A percentile compares a stretch with the other conserved stretches of the same genome.
Evolutionary conservation across 2,329 filamentous ascomycete genomes (phyloP).

Genomic region (Beauveria bassiana): DNA sequence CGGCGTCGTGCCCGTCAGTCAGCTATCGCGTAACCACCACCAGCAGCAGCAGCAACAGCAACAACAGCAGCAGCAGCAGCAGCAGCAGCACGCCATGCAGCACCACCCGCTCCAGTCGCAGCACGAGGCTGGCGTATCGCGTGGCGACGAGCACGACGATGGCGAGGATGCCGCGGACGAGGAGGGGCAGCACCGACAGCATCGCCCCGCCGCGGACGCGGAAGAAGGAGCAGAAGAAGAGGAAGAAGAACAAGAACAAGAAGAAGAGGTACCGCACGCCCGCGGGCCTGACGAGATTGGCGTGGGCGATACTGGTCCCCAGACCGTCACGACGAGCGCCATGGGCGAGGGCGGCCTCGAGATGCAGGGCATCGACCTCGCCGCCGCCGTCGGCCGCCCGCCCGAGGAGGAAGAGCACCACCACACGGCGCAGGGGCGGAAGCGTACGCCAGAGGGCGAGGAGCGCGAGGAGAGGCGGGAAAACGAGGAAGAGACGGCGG

Average conservation of each 20-base stretch:
- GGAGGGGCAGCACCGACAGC: not conserved
- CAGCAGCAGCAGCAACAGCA: not conserved
- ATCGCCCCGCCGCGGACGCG: not conserved
- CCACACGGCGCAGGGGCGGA: constrained; percentile 2
- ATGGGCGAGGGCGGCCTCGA: constrained; percentile 34
- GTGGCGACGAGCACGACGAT: constrained; percentile 13
- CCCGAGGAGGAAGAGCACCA: constrained; percentile 21
- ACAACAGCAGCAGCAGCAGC: not conserved
- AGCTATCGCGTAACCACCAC: constrained; percentile 39
- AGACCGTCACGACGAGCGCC: constrained; percentile 37
- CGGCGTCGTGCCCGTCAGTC: constrained; percentile 64
- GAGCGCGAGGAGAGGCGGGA: too few species aligned
- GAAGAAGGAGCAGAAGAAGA: constrained; percentile 31
- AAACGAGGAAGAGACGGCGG: constrained; percentile 17
- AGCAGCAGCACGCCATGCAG: not conserved
- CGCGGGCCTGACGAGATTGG: constrained; percentile 80
- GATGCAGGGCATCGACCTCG: constrained; percentile 50
- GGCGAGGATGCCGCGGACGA: constrained; percentile 12
- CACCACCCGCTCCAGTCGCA: constrained; percentile 11
- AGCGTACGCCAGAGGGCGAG: too few species aligned
- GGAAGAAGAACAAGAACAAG: constrained; percentile 41
- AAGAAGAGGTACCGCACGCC: constrained; percentile 67
- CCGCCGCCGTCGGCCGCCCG: constrained; percentile 52
- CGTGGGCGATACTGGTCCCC: constrained; percentile 77
- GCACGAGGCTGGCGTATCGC: constrained; percentile 1